Evolutionary conservation across 768 basidiomycete genomes (phyloP).

Genomic region (Coprinellus aureogranulatus): DNA sequence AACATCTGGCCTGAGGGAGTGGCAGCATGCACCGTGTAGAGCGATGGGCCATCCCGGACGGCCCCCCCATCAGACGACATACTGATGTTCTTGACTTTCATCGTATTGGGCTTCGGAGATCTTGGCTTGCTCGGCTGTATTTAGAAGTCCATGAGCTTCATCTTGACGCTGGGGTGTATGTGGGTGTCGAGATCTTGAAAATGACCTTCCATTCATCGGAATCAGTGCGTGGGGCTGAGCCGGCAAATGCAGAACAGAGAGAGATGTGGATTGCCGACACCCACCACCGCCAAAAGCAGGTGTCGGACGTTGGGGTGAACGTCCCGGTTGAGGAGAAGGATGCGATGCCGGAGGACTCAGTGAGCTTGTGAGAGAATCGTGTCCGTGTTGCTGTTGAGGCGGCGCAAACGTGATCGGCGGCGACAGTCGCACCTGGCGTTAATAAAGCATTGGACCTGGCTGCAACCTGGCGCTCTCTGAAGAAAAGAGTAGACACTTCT

Average conservation of each 20-base stretch:
- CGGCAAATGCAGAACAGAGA: constrained; percentile 20
- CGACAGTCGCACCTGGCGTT: constrained; percentile 14
- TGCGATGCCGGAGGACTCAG: neutral
- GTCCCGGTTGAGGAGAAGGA: neutral
- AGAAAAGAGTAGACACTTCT: constrained; percentile 11
- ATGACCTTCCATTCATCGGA: constrained; percentile 22
- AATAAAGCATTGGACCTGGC: constrained; percentile 7
- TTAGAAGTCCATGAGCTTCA: constrained; percentile 19
- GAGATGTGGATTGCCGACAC: constrained; percentile 13
- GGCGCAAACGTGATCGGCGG: neutral
- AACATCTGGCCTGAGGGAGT: constrained; percentile 10
- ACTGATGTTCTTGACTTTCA: constrained; percentile 11
- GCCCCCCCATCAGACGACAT: constrained; percentile 25
- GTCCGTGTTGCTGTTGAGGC: neutral
- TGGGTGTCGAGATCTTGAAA: constrained; percentile 12
- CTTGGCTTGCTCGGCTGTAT: constrained; percentile 21
- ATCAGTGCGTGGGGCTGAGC: constrained; percentile 15
- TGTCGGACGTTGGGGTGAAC: neutral
- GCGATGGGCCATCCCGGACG: constrained; percentile 5
- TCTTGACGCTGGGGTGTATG: constrained; percentile 19
- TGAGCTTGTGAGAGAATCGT: neutral
- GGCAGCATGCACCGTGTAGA: constrained; percentile 22
- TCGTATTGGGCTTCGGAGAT: constrained; percentile 15
- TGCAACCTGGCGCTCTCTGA: constrained; percentile 5
- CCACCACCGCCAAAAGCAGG: constrained; percentile 14